A percentile compares a stretch with the other conserved stretches of the same genome.
Conservation (phyloP, 495 filamentous ascomycete genomes). For the Delitschia confertaspora region DNA sequence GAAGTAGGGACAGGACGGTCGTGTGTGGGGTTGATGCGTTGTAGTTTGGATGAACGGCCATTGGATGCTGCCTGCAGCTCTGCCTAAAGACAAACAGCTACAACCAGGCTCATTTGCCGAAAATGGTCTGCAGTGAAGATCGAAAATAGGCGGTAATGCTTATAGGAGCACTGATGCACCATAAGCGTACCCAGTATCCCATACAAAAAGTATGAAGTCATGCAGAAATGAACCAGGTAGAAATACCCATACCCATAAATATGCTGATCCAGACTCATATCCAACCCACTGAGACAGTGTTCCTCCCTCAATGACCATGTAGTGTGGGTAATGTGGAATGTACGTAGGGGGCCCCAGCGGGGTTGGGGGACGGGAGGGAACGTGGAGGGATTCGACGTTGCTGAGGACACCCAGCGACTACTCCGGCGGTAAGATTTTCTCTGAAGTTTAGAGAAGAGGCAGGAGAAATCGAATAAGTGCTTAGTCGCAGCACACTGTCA, state of each 20-base stretch:
- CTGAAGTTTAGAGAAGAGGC: constrained; percentile 7
- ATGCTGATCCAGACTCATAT: constrained; percentile 33
- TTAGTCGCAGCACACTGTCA: constrained; percentile 25
- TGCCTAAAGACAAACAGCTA: constrained; percentile 9
- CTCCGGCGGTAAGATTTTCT: constrained; percentile 11
- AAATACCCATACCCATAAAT: constrained; percentile 30
- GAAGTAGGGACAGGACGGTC: no score
- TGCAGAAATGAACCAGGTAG: constrained; percentile 6
- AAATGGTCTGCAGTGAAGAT: no score
- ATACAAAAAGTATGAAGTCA: neutral
- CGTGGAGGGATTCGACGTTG: constrained; percentile 2
- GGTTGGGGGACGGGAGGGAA: neutral
- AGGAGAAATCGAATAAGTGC: no score
- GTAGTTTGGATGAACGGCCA: constrained; percentile 5
- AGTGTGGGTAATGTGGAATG: constrained; percentile 1
- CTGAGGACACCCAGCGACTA: neutral
- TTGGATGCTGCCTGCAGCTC: constrained; percentile 23
- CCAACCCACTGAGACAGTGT: constrained; percentile 18
- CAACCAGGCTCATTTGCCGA: neutral
- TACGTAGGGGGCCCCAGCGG: neutral
- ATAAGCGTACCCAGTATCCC: neutral
- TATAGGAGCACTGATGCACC: neutral
- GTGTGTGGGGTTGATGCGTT: constrained; percentile 2
- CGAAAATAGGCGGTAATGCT: no score
- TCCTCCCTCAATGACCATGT: constrained; percentile 14